These are phyloP conservation scores for Monilinia fructicola DNA, from an alignment of 2,329 filamentous ascomycete species.

Conservation along the genomic window DNA sequence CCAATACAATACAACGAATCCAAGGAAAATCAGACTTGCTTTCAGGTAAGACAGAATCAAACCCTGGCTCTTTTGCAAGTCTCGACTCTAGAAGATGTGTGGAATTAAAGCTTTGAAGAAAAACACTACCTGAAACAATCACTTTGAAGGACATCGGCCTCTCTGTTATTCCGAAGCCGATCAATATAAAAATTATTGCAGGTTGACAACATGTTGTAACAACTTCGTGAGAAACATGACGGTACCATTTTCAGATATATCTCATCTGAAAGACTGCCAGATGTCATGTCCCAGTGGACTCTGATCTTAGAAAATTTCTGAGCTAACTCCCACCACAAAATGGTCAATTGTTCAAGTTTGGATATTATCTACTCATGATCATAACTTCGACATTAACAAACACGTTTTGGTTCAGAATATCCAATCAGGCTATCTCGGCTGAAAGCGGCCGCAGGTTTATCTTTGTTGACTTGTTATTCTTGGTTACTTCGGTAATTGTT, in stretches of 20 bases:
- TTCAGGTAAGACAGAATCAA: background rate
- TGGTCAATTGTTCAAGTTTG: background rate
- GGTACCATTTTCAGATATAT: background rate
- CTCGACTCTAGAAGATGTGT: background rate
- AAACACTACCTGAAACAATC: background rate
- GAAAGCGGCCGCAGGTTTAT: background rate
- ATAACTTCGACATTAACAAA: conserved; percentile 1
- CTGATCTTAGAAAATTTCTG: background rate
- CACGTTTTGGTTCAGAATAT: background rate
- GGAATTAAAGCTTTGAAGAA: background rate
- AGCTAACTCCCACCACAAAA: background rate
- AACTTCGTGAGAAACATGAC: background rate
- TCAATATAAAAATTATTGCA: conserved; percentile 17
- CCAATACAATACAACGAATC: background rate
- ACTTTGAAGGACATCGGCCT: background rate
- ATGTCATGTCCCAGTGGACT: conserved; percentile 5
- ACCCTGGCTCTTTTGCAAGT: no score
- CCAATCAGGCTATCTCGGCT: conserved; percentile 3
- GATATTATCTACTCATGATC: background rate
- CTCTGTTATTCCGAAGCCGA: conserved; percentile 13
- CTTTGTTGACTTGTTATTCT: conserved; percentile 5
- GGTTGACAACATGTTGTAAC: background rate
- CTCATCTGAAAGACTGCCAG: background rate
- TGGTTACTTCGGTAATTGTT: conserved; percentile 19
- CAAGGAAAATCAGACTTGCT: background rate